Evolutionary conservation across 352 stramenopile genomes (phyloP).

Genomic region (Plasmopara viticola): DNA sequence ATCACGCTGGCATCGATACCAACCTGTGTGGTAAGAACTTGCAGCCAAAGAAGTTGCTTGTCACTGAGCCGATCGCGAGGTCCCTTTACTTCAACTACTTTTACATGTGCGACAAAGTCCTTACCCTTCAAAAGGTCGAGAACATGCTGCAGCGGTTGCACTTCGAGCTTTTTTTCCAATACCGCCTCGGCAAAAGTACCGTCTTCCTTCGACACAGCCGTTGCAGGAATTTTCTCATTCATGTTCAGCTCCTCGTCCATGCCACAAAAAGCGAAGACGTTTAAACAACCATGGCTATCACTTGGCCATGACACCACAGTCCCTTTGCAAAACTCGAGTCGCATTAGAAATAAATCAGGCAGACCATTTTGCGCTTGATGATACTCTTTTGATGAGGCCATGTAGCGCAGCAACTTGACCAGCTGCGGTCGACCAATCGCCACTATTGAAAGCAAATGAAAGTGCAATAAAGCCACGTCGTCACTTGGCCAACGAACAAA

Average conservation of each 20-base stretch:
- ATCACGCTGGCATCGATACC: constrained; percentile 57
- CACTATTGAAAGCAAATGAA: constrained; percentile 45
- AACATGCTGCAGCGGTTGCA: constrained; percentile 14
- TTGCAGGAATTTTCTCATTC: constrained; percentile 20
- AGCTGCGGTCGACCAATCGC: constrained; percentile 40
- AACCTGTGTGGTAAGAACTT: constrained; percentile 51
- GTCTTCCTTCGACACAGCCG: constrained; percentile 1
- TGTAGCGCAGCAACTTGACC: constrained; percentile 46
- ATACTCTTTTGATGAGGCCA: constrained; percentile 61
- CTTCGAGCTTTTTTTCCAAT: constrained; percentile 12
- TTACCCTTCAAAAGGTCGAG: constrained; percentile 13
- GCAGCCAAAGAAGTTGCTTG: constrained; percentile 76
- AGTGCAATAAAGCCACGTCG: constrained; percentile 29
- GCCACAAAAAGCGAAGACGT: constrained; percentile 43
- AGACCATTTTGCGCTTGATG: constrained; percentile 69
- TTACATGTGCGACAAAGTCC: constrained; percentile 27
- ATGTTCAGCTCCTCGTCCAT: constrained; percentile 53
- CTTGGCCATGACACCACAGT: constrained; percentile 8
- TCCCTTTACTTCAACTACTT: constrained; percentile 85
- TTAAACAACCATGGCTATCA: constrained; percentile 37
- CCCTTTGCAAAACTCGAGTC: constrained; percentile 11
- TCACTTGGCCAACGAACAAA: constrained; percentile 57
- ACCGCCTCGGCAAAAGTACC: not conserved
- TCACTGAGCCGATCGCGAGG: constrained; percentile 77
- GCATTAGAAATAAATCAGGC: constrained; percentile 59